Percentiles rank a stretch among this genome's conserved stretches.
Evolutionary conservation across 371 early-diverging fungal genomes (phyloP).

Genomic region (Umbelopsis sp.): DNA sequence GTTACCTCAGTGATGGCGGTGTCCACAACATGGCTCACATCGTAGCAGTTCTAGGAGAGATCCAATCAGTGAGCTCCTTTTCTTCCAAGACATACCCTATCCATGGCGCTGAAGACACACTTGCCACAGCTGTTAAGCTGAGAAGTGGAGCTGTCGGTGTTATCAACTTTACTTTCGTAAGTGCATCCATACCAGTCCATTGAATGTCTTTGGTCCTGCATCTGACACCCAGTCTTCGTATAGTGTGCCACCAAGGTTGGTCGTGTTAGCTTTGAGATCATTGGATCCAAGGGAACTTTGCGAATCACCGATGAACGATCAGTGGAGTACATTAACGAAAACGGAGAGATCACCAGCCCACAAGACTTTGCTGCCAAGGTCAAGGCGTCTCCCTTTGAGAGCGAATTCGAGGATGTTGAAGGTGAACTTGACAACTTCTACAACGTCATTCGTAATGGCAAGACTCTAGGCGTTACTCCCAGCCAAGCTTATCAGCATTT

Average conservation of each 20-base stretch:
- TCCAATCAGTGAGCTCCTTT: constrained; percentile 45
- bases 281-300: constrained; percentile 50
- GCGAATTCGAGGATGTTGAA: constrained; percentile 47
- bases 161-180: constrained; percentile 56
- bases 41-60: constrained; percentile 43
- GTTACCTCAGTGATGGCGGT: constrained; percentile 55
- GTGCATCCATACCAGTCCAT: constrained; percentile 6
- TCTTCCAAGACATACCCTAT: constrained; percentile 41
- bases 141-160: constrained; percentile 44
- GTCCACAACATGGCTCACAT: constrained; percentile 57
- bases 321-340: constrained; percentile 35
- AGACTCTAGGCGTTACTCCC: constrained; percentile 32
- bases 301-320: constrained; percentile 32
- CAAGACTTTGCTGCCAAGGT: neutral
- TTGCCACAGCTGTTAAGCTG: constrained; percentile 40
- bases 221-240: neutral
- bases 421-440: constrained; percentile 47
- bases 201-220: neutral
- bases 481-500: constrained; percentile 53
- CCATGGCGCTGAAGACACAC: constrained; percentile 45
- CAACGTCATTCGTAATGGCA: constrained; percentile 33
- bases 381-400: neutral
- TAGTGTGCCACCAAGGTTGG: constrained; percentile 48
- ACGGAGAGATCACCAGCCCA: constrained; percentile 18
- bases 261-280: constrained; percentile 35